Conservation (phyloP, 495 filamentous ascomycete species). For the Cetradonia linearis region DNA sequence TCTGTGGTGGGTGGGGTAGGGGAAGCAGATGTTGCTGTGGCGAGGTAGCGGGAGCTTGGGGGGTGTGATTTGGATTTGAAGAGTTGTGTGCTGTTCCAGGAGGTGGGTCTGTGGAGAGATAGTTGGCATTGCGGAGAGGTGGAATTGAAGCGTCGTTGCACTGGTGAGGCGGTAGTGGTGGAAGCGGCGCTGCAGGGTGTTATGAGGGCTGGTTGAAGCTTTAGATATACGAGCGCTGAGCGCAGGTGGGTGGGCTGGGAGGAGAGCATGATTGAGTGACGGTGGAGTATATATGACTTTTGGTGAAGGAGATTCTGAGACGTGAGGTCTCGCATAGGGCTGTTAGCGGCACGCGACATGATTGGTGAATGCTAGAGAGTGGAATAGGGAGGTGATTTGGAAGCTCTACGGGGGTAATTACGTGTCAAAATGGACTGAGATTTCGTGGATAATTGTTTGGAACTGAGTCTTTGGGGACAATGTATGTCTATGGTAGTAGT, state of each 20-base stretch:
- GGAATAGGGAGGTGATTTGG: background rate
- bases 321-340: background rate
- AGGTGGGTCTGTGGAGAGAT: background rate
- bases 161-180: background rate
- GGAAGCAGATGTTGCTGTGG: background rate
- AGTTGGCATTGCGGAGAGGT: background rate
- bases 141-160: conserved; percentile 9
- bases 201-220: conserved; percentile 10
- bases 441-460: background rate
- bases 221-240: conserved; percentile 17
- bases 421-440: background rate
- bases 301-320: background rate
- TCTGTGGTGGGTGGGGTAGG: background rate
- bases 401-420: background rate
- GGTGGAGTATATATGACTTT: background rate
- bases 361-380: background rate
- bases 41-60: conserved; percentile 1
- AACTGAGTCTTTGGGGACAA: background rate
- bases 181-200: conserved; percentile 6
- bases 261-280: conserved; percentile 1
- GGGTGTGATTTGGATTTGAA: conserved; percentile 5
- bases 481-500: background rate
- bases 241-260: conserved; percentile 10
- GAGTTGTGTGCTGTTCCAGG: conserved; percentile 4
- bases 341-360: conserved; percentile 7